A percentile compares a stretch with the other conserved stretches of the same genome.
These are phyloP conservation scores for Phytophthora sp. DNA, from an alignment of 352 stramenopile genomes.

Conservation along the genomic window DNA sequence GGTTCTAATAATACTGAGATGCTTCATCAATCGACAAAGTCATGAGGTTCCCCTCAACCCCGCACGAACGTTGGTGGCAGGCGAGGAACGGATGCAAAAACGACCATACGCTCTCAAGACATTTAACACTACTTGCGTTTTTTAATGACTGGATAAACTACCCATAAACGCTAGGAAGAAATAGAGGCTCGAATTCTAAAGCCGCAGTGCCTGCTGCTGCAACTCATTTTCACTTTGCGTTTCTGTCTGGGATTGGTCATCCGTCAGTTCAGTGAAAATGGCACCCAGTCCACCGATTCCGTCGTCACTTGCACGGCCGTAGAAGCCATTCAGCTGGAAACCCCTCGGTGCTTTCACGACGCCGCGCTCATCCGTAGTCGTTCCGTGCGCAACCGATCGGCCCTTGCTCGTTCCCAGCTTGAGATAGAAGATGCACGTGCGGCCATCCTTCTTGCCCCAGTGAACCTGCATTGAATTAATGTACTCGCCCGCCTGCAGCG, in stretches of 20 bases:
- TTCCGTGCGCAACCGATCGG: conserved; percentile 33
- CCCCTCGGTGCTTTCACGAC: conserved; percentile 45
- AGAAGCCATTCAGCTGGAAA: conserved; percentile 57
- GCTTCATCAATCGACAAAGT: no score
- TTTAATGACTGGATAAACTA: no score
- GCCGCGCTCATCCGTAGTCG: conserved; percentile 37
- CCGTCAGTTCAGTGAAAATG: conserved; percentile 25
- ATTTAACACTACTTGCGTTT: no score
- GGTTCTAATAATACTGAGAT: no score
- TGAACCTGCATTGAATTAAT: conserved; percentile 53
- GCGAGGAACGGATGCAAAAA: no score
- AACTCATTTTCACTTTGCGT: conserved; percentile 8
- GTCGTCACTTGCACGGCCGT: conserved; percentile 46
- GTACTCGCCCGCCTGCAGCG: conserved; percentile 47
- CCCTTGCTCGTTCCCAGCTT: conserved; percentile 43
- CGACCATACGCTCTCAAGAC: no score
- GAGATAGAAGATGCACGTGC: conserved; percentile 54
- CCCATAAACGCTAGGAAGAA: no score
- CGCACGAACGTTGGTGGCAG: no score
- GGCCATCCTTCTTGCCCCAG: conserved; percentile 41
- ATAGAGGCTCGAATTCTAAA: no score
- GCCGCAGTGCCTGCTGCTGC: no score
- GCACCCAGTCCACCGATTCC: conserved; percentile 44
- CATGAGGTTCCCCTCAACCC: no score
- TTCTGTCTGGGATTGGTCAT: conserved; percentile 18